These are phyloP conservation scores for Epichloe typhina DNA, from an alignment of 2,329 filamentous ascomycete species.

Conservation along the genomic window DNA sequence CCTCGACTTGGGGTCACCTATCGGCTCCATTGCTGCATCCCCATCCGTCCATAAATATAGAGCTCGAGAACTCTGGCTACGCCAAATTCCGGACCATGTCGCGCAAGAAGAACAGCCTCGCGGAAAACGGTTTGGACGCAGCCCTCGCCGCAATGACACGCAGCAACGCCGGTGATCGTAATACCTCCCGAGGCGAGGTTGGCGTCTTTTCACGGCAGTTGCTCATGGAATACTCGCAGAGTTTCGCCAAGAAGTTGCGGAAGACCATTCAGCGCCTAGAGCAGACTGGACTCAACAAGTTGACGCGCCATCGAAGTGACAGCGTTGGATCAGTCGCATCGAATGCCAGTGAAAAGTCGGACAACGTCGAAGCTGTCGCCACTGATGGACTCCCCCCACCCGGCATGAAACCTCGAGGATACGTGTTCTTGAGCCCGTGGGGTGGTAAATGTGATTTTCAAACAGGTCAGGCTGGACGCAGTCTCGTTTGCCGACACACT, in stretches of 20 bases:
- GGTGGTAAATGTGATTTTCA: conserved; percentile 75
- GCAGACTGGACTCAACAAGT: conserved; percentile 13
- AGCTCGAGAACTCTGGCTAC: conserved; percentile 42
- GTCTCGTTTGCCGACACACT: conserved; percentile 61
- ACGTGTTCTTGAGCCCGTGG: conserved; percentile 78
- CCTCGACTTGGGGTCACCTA: conserved; percentile 3
- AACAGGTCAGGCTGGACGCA: conserved; percentile 63
- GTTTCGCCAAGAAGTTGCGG: conserved; percentile 33
- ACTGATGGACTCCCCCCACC: conserved; percentile 3
- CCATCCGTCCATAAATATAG: conserved; percentile 35
- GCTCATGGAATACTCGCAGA: conserved; percentile 43
- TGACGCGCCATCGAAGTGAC: conserved; percentile 15
- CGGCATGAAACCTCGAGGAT: conserved; percentile 44
- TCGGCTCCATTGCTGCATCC: not conserved
- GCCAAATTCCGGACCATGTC: conserved; percentile 42
- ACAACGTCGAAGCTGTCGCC: not conserved
- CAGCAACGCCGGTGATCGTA: conserved; percentile 4
- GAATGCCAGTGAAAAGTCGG: not conserved
- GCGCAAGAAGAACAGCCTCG: conserved; percentile 16
- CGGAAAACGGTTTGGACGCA: conserved; percentile 15
- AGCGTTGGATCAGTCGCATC: conserved; percentile 21
- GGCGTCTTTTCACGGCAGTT: conserved; percentile 39
- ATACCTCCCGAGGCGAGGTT: conserved; percentile 5
- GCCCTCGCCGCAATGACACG: conserved; percentile 7
- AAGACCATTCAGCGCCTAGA: conserved; percentile 29